Percentiles rank a stretch among this genome's conserved stretches.
Conservation (phyloP, 805 yeast genomes). For the Wickerhamiella hasegawae region DNA sequence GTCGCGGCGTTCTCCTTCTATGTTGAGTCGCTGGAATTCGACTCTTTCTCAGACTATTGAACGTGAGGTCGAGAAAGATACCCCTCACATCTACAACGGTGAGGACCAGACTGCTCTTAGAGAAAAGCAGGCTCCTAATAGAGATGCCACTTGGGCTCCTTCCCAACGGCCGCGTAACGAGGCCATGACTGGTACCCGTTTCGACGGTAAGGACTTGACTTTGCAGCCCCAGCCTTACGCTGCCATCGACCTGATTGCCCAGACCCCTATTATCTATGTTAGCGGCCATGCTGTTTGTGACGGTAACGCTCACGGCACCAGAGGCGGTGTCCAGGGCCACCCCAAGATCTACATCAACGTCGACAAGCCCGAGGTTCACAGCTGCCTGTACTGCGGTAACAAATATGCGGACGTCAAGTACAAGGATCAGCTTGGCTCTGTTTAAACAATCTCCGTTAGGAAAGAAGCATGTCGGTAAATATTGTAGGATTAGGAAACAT, state of each 20-base stretch:
- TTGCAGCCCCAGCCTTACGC: slow-evolving; percentile 68
- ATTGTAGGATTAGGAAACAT: too few relatives aligned
- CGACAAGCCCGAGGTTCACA: slow-evolving; percentile 54
- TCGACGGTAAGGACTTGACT: slow-evolving; percentile 51
- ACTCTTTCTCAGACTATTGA: background rate
- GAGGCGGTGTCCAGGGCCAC: slow-evolving; percentile 51
- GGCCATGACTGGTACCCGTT: slow-evolving; percentile 44
- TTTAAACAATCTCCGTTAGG: too few relatives aligned
- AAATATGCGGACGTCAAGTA: slow-evolving; percentile 19
- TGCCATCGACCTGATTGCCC: slow-evolving; percentile 67
- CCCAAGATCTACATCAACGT: slow-evolving; percentile 70
- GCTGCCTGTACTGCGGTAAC: slow-evolving; percentile 58
- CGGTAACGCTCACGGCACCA: slow-evolving; percentile 39
- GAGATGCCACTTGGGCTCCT: slow-evolving; percentile 52
- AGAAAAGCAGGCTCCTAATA: slow-evolving; percentile 58
- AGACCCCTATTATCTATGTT: slow-evolving; percentile 54
- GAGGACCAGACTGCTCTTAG: slow-evolving; percentile 13
- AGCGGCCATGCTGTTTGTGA: slow-evolving; percentile 65
- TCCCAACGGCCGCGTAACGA: slow-evolving; percentile 48
- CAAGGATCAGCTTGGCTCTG: too few relatives aligned
- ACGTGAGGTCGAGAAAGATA: background rate
- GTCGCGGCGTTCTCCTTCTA: too few relatives aligned
- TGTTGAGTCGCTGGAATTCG: background rate
- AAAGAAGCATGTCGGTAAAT: too few relatives aligned
- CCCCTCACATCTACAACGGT: slow-evolving; percentile 10